Evolutionary conservation across 495 filamentous ascomycete species (phyloP), one percentile per base, ranked within the genome.

Genomic region (Amphirosellinia nigrospora): DNA sequence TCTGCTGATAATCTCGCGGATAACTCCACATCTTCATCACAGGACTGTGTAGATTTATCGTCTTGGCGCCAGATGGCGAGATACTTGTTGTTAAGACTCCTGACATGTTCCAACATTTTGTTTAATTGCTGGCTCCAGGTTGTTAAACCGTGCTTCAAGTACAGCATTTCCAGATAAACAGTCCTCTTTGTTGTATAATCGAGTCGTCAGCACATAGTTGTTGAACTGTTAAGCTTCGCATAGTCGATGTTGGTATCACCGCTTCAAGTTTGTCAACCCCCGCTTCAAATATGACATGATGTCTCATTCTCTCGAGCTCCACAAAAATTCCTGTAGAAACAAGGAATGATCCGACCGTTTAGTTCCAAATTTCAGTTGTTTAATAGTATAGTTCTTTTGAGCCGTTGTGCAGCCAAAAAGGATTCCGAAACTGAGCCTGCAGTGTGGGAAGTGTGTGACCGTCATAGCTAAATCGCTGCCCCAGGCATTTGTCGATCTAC

Each of bases 401-500:
- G 5, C 73, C 52, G 6, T 70, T 68, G 32, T 73, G 36, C 74
- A 77, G 10, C 79, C 76, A 26, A 79, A 78, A 15, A 77, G 19
- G 6, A 79, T 63, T 6, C 74, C 71, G 65, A 77, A 81, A 3
- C 70, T 76, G 19, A 77, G 50, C 0, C 52, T 56, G 4, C 43
- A 64, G 26, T 73, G 63, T 1, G 77, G 75, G 56, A 81, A 76
- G 36, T 78, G 69, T 0, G 79, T 81, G 21, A 64, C 48, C 0
- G 78, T 73, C 15, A 80, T 30, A 3, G 78, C 79, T 16, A 80
- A 67, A 66, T 81, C 79, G 32, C 45, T 64, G 2, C 63, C 50
- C 78, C 78, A 79, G n/a, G 74, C 75, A 36, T 79, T 76, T 32
- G 71, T 60, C 0, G 76, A 73, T 28, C 79, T 71, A 59, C 71